Base-by-base conservation (phyloP, 2,329 filamentous ascomycete species). In the Drechmeria coniospora region DNA sequence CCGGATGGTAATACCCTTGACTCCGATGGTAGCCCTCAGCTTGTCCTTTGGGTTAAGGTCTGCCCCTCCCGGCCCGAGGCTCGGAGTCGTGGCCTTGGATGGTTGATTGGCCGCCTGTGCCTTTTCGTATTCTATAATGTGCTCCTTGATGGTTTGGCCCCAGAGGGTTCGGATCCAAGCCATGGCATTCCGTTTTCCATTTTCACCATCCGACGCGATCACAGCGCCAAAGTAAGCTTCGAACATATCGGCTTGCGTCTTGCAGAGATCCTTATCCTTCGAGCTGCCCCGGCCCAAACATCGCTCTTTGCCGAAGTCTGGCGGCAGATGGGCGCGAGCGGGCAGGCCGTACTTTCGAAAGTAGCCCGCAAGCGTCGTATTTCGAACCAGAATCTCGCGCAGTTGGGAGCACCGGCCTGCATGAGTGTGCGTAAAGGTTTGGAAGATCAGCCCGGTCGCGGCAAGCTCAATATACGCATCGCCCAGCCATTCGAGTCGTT, bases 151-250 rank as follows among this genome's bases (percentile, higher is more conserved):
- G 4, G 68, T 71, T 25, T 62, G 68, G 4, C 67, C 65, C 83
- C 84, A 94, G 1, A 94, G 57, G 6, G 63, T 55, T 27, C 70
- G 75, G 25, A 94, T 55, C 83, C 84, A 95, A 10, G 62, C 48
- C 28, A 76, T 64, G 2, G 68, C 74, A 2, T 60, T 62, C 6
- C 50, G 36, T 25, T 78, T 65, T 1, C 86, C 84, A 25, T 69
- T 47, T 3, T 56, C 51, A 0, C 71, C 62, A 40, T 83, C 68
- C 1, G 76, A 74, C 2, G 82, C 56, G 19, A 92, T 66, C 5
- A 86, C 54, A 3, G 79, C 86, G 7, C 79, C 86, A 11, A 92
- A 70, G 41, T 92, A 94, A 0, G 87, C 79, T 49, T 95, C 87
- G 42, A 94, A 92, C 12, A 94, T 65, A 46, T 95, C 87, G 7